Base-by-base conservation (phyloP, 2,329 filamentous ascomycete species). In the Verticillium nonalfalfae region DNA sequence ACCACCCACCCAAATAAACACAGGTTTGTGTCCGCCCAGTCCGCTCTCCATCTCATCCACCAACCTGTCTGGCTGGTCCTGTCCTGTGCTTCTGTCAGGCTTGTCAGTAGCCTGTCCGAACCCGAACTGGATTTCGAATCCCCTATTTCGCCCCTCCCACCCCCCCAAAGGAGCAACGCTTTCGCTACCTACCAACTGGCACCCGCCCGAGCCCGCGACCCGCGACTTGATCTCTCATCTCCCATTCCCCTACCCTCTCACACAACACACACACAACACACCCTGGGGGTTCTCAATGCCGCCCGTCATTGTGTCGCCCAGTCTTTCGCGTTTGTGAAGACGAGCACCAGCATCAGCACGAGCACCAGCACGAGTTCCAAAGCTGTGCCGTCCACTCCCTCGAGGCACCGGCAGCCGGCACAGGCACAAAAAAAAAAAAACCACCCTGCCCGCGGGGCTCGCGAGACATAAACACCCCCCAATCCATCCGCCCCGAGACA, bases 1-100 rank as follows among this genome's bases (percentile, higher is more conserved):
- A 26, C 45, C 18, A 18, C 65, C 66, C 70, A 71, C 72, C 70
- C 69, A 72, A 73, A 74, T 72, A 73, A 72, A 70, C 71, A 70
- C 45, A 52, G 45, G 45, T 18, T 52, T n/a, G 26, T 18, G 45
- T 52, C 45, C 45, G 45, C 21, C 45, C 45, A 52, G 45, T 52
- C 18, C 45, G 18, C 18, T 52, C 45, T 52, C 45, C 45, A 21
- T 21, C 45, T 11, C 45, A 52, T 52, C n/a, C 26, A 31, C 26
- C 26, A 31, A 31, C 45, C 45, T 10, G 2, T 36, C 35, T 36
- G 9, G 9, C 35, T 36, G 35, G 35, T 52, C 45, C 45, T 52
- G 45, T 52, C 45, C 45, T 52, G 18, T 52, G n/a, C 45, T 52
- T 18, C 45, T 52, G 45, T 52, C 45, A 52, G 45, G 45, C 45